These are phyloP conservation scores for Malus asiatica DNA, from an alignment of 306 rosid genomes.

Conservation along the genomic window DNA sequence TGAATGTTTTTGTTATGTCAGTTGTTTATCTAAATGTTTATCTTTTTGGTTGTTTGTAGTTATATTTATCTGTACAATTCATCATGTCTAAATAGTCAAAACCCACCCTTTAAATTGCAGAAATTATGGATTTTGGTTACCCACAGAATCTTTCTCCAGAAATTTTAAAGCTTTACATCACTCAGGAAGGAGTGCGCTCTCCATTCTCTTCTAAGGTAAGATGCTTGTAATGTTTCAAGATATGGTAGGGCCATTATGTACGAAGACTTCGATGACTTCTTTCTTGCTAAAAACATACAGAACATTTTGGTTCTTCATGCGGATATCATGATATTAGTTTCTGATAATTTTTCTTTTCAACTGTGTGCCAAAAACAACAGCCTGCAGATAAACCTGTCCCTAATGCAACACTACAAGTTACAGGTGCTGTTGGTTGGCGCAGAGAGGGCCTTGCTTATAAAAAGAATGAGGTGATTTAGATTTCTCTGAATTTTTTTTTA, in stretches of 20 bases:
- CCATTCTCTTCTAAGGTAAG: constrained; percentile 97
- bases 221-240: background rate
- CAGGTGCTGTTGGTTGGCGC: constrained; percentile 96
- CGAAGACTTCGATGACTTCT: background rate
- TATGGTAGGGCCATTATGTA: background rate
- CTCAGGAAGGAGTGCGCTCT: constrained; percentile 98
- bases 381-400: constrained; percentile 76
- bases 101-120: constrained; percentile 39
- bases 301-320: background rate
- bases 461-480: constrained; percentile 65
- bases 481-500: background rate
- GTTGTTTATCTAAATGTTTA: background rate
- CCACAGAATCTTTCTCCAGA: constrained; percentile 98
- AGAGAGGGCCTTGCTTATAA: constrained; percentile 89
- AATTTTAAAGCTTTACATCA: constrained; percentile 89
- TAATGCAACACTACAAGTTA: constrained; percentile 91
- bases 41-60: background rate
- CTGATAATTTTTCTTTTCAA: constrained; percentile 6
- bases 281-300: background rate
- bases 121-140: constrained; percentile 98
- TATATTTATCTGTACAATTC: background rate
- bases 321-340: background rate
- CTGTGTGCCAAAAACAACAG: constrained; percentile 11
- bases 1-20: background rate
- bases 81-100: constrained; percentile 13